Evolutionary conservation across 31 red algal species (phyloP).

Genomic region (Asparagopsis taxiformis): DNA sequence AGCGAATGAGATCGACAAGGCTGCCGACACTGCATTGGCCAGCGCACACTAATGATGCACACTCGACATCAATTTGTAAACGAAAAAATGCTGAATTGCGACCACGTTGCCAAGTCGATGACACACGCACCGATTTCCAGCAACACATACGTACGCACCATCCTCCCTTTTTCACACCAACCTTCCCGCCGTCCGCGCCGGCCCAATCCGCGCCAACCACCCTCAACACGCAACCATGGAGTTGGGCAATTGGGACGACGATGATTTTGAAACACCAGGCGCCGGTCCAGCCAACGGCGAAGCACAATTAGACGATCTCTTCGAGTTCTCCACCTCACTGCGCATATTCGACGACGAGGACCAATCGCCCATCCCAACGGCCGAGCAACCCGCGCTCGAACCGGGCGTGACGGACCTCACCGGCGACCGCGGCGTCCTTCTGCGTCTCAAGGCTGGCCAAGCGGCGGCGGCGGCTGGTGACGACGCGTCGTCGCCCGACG

Average conservation of each 20-base stretch:
- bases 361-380: not conserved
- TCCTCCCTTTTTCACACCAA: no score
- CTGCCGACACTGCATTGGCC: no score
- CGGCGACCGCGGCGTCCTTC: slow-evolving; percentile 50
- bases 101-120: no score
- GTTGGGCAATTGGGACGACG: slow-evolving; percentile 60
- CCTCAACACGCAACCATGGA: no score
- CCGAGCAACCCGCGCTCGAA: slow-evolving; percentile 32
- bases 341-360: slow-evolving; percentile 16
- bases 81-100: no score
- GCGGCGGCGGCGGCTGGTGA: not conserved
- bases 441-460: slow-evolving; percentile 20
- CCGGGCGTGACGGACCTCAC: slow-evolving; percentile 28
- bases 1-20: no score
- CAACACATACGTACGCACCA: no score
- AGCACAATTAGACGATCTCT: slow-evolving; percentile 34
- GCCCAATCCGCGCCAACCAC: no score
- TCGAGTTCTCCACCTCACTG: slow-evolving; percentile 55
- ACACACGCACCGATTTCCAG: no score
- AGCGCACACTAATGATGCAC: no score
- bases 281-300: slow-evolving; percentile 2
- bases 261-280: slow-evolving; percentile 25
- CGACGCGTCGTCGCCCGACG: not conserved
- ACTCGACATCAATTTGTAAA: no score
- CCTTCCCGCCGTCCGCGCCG: no score